phyloP scores from a whole-genome alignment of 192 early-diverging fungal species.

The Coemansia umbellata region DNA sequence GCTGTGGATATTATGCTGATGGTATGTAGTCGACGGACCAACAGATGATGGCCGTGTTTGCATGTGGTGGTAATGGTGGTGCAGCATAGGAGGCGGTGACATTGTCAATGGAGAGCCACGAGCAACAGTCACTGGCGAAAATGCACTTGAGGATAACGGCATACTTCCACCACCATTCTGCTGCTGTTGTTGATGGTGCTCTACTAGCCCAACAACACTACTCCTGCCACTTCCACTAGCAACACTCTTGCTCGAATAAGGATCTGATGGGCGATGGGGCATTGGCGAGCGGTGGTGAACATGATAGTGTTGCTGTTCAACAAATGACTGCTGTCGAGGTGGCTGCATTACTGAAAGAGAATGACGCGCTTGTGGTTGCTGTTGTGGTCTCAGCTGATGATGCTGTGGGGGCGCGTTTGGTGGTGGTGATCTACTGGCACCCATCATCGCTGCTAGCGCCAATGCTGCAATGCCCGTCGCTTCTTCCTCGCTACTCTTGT shows the following conservation, averaged over 20 bases:
- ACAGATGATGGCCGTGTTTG: conserved; percentile 33
- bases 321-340: conserved; percentile 1
- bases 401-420: background rate
- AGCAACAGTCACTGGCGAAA: conserved; percentile 11
- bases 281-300: background rate
- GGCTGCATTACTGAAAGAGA: conserved; percentile 3
- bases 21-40: conserved; percentile 7
- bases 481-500: conserved; percentile 19
- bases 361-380: background rate
- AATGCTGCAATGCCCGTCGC: conserved; percentile 44
- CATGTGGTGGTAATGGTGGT: conserved; percentile 2
- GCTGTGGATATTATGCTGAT: background rate
- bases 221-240: background rate
- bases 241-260: background rate
- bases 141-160: conserved; percentile 8
- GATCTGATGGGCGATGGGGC: conserved; percentile 2
- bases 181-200: too few species aligned
- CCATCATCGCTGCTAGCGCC: conserved; percentile 50
- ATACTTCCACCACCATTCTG: background rate
- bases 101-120: conserved; percentile 2
- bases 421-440: conserved; percentile 1
- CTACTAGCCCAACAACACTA: too few species aligned
- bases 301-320: conserved; percentile 2
- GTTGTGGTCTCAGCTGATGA: background rate
- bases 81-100: conserved; percentile 4